These are phyloP conservation scores for Aphanocladium album DNA, from an alignment of 2,329 filamentous ascomycete genomes.

Conservation along the genomic window DNA sequence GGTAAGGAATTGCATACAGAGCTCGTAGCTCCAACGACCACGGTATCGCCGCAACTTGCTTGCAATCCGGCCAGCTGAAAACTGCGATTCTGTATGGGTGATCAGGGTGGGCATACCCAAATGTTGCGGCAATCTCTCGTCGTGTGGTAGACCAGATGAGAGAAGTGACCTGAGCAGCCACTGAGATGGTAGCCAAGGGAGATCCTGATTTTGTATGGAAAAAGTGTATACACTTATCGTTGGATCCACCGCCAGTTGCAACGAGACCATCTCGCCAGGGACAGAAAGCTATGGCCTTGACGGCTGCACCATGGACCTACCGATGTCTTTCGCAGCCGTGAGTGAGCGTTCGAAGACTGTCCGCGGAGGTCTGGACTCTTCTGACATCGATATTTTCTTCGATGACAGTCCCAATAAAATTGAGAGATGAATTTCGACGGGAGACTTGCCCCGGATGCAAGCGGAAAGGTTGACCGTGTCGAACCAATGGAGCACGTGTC, in stretches of 20 bases:
- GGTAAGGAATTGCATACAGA: constrained; percentile 83
- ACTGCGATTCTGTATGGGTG: constrained; percentile 86
- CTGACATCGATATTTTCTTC: constrained; percentile 21
- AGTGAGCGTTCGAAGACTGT: constrained; percentile 43
- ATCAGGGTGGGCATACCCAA: constrained; percentile 87
- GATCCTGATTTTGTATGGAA: constrained; percentile 82
- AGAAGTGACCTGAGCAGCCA: constrained; percentile 87
- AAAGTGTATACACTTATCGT: constrained; percentile 94
- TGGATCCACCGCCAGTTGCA: constrained; percentile 87
- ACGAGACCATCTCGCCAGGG: constrained; percentile 86
- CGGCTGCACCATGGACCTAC: constrained; percentile 77
- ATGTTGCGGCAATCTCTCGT: constrained; percentile 86
- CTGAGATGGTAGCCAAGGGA: constrained; percentile 82
- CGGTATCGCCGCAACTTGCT: constrained; percentile 76
- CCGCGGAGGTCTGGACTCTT: constrained; percentile 24
- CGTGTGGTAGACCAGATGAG: constrained; percentile 84
- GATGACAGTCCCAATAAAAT: neutral
- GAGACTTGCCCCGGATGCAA: neutral
- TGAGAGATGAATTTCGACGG: neutral
- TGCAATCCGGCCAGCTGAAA: constrained; percentile 90
- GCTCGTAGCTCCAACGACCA: constrained; percentile 78
- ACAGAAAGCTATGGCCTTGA: constrained; percentile 96
- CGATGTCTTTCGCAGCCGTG: constrained; percentile 60
- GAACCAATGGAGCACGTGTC: constrained; percentile 4
- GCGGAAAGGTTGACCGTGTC: constrained; percentile 5